phyloP scores from a whole-genome alignment of 2,329 filamentous ascomycete genomes.

The Pseudocercospora eumusae region DNA sequence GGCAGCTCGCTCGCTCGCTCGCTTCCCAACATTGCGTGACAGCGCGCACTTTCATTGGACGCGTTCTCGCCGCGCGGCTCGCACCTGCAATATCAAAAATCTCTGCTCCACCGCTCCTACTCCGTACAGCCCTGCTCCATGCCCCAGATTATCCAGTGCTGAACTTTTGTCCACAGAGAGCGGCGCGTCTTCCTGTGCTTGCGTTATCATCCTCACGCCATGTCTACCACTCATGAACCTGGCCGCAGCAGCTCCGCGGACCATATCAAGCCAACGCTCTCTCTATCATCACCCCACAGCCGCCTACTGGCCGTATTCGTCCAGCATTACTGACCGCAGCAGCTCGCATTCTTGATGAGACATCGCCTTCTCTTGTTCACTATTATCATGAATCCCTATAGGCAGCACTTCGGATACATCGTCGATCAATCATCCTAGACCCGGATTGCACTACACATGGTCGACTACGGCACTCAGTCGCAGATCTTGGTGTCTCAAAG shows the following conservation, averaged over 20 bases:
- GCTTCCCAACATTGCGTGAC: slow-evolving; percentile 13
- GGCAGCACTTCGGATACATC: neutral
- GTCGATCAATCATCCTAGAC: neutral
- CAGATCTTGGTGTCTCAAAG: neutral
- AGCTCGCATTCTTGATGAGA: slow-evolving; percentile 2
- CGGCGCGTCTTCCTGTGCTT: slow-evolving; percentile 11
- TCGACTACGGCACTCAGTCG: neutral
- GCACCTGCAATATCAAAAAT: slow-evolving; percentile 19
- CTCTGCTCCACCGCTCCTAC: slow-evolving; percentile 20
- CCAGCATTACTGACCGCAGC: neutral
- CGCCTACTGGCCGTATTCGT: neutral
- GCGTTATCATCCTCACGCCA: slow-evolving; percentile 23
- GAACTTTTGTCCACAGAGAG: neutral
- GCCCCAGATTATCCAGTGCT: neutral
- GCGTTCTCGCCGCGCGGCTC: slow-evolving; percentile 21
- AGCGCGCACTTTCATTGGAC: slow-evolving; percentile 18
- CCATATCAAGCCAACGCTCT: slow-evolving; percentile 5
- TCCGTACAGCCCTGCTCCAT: slow-evolving; percentile 14
- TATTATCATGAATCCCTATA: slow-evolving; percentile 1
- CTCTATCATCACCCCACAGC: neutral
- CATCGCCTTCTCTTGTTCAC: slow-evolving; percentile 9
- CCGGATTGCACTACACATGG: neutral
- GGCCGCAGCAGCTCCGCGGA: neutral
- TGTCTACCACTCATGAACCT: slow-evolving; percentile 8
- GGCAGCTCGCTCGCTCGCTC: too few relatives aligned